phyloP scores from a whole-genome alignment of 2,329 filamentous ascomycete species.

The Anisogramma anomala region DNA sequence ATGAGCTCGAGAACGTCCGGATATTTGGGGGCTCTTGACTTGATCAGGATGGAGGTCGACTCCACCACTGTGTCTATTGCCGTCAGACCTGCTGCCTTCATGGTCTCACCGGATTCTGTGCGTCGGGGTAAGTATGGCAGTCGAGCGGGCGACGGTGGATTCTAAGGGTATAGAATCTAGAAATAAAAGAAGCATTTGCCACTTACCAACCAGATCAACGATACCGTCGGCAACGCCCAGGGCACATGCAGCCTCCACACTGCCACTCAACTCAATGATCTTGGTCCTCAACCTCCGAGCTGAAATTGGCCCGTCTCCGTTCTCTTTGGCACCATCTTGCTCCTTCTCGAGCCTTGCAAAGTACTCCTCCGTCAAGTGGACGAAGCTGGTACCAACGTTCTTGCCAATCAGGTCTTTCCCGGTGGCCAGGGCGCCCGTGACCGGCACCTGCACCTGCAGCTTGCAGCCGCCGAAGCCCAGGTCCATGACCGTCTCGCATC shows the following conservation, averaged over 20 bases:
- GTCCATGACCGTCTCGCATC: slow-evolving; percentile 79
- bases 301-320: slow-evolving; percentile 22
- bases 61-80: slow-evolving; percentile 89
- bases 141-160: no score
- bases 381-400: slow-evolving; percentile 94
- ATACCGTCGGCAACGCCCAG: slow-evolving; percentile 94
- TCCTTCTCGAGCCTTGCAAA: slow-evolving; percentile 65
- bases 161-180: background rate
- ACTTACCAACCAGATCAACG: slow-evolving; percentile 87
- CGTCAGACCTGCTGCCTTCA: slow-evolving; percentile 88
- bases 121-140: background rate
- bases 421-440: slow-evolving; percentile 60
- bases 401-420: slow-evolving; percentile 76
- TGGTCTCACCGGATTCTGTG: slow-evolving; percentile 90
- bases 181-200: background rate
- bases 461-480: slow-evolving; percentile 84
- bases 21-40: slow-evolving; percentile 74
- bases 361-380: slow-evolving; percentile 69
- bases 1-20: slow-evolving; percentile 73
- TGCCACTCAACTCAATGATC: slow-evolving; percentile 89
- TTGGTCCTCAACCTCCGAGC: slow-evolving; percentile 60
- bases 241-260: slow-evolving; percentile 93
- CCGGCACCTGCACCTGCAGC: slow-evolving; percentile 92
- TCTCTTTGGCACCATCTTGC: slow-evolving; percentile 27
- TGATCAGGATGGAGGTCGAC: slow-evolving; percentile 81